Evolutionary conservation across 768 basidiomycete species (phyloP).

Genomic region (Pleurotus sapidus): DNA sequence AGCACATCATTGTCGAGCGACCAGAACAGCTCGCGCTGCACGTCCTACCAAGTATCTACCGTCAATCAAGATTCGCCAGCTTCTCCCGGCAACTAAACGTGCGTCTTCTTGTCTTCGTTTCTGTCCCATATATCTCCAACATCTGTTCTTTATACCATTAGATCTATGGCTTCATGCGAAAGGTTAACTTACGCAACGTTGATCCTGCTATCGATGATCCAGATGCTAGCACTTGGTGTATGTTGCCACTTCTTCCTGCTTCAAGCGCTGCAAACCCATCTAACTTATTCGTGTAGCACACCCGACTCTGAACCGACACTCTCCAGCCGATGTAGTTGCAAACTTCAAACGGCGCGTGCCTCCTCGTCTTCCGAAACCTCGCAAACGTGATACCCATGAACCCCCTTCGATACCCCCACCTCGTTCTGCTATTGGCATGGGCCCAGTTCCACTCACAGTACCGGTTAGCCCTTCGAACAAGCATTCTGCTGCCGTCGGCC

Average conservation of each 20-base stretch:
- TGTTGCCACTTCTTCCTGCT: constrained; percentile 30
- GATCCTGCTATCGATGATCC: constrained; percentile 95
- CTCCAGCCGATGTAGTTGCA: constrained; percentile 84
- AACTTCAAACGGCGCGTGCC: constrained; percentile 96
- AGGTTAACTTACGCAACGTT: constrained; percentile 93
- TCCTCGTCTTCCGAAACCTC: constrained; percentile 84
- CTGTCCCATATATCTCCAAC: constrained; percentile 18
- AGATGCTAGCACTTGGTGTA: constrained; percentile 97
- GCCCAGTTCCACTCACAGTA: constrained; percentile 61
- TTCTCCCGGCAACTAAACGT: constrained; percentile 98
- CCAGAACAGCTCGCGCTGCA: constrained; percentile 93
- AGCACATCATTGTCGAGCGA: constrained; percentile 93
- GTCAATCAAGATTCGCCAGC: constrained; percentile 95
- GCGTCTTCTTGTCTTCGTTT: constrained; percentile 36
- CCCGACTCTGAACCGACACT: constrained; percentile 87
- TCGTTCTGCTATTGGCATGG: constrained; percentile 72
- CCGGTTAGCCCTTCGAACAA: constrained; percentile 41
- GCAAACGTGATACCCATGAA: constrained; percentile 76
- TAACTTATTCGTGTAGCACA: constrained; percentile 53
- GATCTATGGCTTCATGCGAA: constrained; percentile 99
- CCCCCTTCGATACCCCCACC: constrained; percentile 71
- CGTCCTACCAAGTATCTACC: constrained; percentile 91
- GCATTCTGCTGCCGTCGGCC: constrained; percentile 44
- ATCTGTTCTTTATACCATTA: constrained; percentile 29
- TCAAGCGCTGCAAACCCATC: neutral